Base-by-base conservation (phyloP, 2,329 filamentous ascomycete genomes). In the Shiraia bambusicola region DNA sequence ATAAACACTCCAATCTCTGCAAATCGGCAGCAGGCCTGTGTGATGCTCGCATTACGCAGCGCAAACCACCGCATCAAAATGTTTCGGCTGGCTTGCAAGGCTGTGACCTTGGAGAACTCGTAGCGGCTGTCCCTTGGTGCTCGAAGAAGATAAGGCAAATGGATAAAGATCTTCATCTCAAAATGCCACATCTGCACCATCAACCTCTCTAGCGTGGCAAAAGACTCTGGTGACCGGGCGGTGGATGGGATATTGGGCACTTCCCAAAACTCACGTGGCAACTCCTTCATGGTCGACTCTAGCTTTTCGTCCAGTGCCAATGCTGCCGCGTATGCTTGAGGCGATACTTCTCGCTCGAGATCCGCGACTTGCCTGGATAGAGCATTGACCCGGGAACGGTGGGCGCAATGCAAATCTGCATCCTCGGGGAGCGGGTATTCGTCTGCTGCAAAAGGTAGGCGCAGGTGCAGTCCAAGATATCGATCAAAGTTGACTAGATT, bases 51-150 rank as follows among this genome's bases (percentile, higher is more conserved):
- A 31, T 66, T 67, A 17, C 63, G 57, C 4, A 68, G 54, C 2
- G 63, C 65, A 36, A 68, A 66, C 63, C 63, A 68, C 34, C 65
- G 42, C 63, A 67, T 63, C 22, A 67, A 40, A 11, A 68, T 48
- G 45, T 66, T 65, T 3, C 65, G 65, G 33, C 62, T 61, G 7
- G 63, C 58, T 34, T 66, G 63, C 14, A 67, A 40, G 3, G 61
- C 65, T 1, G 63, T 63, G 33, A 66, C 52, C 33, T 67, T 67
- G 1, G 59, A 63, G 44, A 56, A 68, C 4, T 65, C 63, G 47
- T 62, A 68, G 13, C 63, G 53, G 15, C 50, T 54, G 14, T 68
- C 63, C n/a, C 48, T 49, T 1, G 58, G 43, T 12, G 61, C 58
- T 15, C 65, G 52, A 0, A 68, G 51, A 0, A 68, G 46, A 34